Evolutionary conservation across 257 asterid genomes (phyloP).

Genomic region (Primulina tabacum): DNA sequence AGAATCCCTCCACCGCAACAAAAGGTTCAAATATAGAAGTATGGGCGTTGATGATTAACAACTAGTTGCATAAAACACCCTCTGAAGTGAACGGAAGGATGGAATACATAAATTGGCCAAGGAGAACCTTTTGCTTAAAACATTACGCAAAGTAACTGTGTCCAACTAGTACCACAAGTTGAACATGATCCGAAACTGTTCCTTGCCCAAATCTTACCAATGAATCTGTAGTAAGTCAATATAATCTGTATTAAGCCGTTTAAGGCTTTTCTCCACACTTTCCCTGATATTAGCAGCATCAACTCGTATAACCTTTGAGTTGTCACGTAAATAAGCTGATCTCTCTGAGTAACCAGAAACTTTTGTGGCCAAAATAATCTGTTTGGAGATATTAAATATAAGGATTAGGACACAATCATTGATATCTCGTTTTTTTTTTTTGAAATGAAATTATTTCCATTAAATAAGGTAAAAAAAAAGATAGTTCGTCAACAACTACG

Average conservation of each 20-base stretch:
- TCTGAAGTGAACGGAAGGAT: background rate
- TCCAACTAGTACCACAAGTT: background rate
- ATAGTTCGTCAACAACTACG: too few relatives aligned
- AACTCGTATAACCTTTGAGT: conserved; percentile 53
- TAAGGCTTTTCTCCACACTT: conserved; percentile 92
- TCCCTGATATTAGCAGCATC: conserved; percentile 92
- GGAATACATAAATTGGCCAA: background rate
- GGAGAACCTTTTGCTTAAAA: too few relatives aligned
- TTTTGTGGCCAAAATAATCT: conserved; percentile 94
- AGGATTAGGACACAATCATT: conserved; percentile 15
- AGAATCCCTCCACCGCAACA: background rate
- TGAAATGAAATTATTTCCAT: too few relatives aligned
- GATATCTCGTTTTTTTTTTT: background rate
- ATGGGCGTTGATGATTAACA: conserved; percentile 4
- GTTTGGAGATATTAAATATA: conserved; percentile 15
- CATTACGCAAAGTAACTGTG: too few relatives aligned
- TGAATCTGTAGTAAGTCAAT: conserved; percentile 95
- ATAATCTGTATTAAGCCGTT: conserved; percentile 86
- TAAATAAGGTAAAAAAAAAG: too few relatives aligned
- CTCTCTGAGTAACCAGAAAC: conserved; percentile 81
- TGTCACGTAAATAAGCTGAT: conserved; percentile 59
- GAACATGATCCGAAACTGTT: background rate
- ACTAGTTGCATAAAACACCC: background rate
- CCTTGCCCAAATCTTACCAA: conserved; percentile 50
- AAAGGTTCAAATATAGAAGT: background rate